Evolutionary conservation across 2,329 filamentous ascomycete genomes (phyloP).

Genomic region (Aspergillus sp.): DNA sequence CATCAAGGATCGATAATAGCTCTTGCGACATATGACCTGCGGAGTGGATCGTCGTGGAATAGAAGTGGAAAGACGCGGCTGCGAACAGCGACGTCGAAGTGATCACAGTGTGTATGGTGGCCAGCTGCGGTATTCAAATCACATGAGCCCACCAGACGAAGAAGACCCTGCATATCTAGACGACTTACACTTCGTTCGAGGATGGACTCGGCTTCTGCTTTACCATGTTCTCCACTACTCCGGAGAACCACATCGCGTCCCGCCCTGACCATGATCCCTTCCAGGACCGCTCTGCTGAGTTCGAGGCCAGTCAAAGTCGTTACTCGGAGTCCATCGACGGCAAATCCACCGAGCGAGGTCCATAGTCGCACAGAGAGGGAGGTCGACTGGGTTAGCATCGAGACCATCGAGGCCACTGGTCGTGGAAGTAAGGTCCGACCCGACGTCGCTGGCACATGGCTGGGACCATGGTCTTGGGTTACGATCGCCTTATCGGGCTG

Average conservation of each 20-base stretch:
- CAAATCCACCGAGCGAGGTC: slow-evolving; percentile 43
- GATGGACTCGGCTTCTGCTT: slow-evolving; percentile 43
- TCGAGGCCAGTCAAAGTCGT: slow-evolving; percentile 47
- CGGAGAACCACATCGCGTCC: slow-evolving; percentile 43
- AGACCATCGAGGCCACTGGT: slow-evolving; percentile 45
- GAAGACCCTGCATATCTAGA: neutral
- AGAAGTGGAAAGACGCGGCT: slow-evolving; percentile 46
- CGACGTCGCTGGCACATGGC: slow-evolving; percentile 26
- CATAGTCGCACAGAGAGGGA: slow-evolving; percentile 46
- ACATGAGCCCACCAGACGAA: slow-evolving; percentile 3
- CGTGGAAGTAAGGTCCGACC: slow-evolving; percentile 42
- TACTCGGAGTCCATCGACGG: slow-evolving; percentile 43
- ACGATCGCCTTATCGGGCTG: slow-evolving; percentile 7
- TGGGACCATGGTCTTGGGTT: slow-evolving; percentile 10
- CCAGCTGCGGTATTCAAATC: slow-evolving; percentile 33
- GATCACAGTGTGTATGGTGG: slow-evolving; percentile 43
- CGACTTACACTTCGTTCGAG: slow-evolving; percentile 46
- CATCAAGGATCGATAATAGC: slow-evolving; percentile 46
- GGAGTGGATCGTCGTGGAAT: slow-evolving; percentile 44
- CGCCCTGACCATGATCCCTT: slow-evolving; percentile 43
- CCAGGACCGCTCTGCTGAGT: slow-evolving; percentile 45
- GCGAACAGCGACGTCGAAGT: slow-evolving; percentile 49
- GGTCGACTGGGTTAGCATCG: slow-evolving; percentile 44
- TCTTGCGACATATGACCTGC: slow-evolving; percentile 44
- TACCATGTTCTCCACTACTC: slow-evolving; percentile 49